These are phyloP conservation scores for Fraxinus cuspidata DNA, from an alignment of 257 asterid species.

Conservation along the genomic window DNA sequence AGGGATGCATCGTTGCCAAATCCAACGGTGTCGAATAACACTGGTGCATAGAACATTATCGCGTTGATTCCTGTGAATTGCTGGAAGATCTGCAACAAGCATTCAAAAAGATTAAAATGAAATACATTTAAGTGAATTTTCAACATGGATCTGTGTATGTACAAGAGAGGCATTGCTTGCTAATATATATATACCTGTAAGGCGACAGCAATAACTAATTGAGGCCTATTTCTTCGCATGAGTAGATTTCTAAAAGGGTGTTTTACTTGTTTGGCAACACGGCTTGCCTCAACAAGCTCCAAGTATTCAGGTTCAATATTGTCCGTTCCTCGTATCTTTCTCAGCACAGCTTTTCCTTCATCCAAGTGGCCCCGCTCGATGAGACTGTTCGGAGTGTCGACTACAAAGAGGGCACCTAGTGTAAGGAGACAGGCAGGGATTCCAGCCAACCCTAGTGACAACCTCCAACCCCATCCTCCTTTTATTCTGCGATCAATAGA, in stretches of 20 bases:
- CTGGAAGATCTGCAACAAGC: conserved; percentile 66
- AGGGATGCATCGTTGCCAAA: conserved; percentile 70
- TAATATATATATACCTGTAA: conserved; percentile 48
- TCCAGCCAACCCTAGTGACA: conserved; percentile 86
- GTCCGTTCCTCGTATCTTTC: conserved; percentile 70
- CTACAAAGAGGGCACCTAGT: conserved; percentile 64
- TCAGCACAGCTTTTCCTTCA: conserved; percentile 68
- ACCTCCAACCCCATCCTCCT: conserved; percentile 91
- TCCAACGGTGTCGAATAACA: conserved; percentile 71
- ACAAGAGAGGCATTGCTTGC: background rate
- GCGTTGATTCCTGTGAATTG: conserved; percentile 90
- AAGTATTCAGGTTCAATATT: conserved; percentile 76
- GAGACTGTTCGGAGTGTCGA: conserved; percentile 86
- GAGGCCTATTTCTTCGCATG: conserved; percentile 76
- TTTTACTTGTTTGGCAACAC: conserved; percentile 71
- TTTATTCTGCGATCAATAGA: conserved; percentile 44
- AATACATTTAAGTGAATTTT: too few relatives aligned
- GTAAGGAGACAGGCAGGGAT: conserved; percentile 77
- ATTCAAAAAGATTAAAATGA: too few relatives aligned
- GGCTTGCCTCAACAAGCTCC: conserved; percentile 84
- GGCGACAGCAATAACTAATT: conserved; percentile 66
- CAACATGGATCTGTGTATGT: too few relatives aligned
- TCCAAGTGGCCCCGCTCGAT: conserved; percentile 79
- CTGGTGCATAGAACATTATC: conserved; percentile 91
- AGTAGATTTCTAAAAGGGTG: conserved; percentile 87